phyloP scores from a whole-genome alignment of 805 yeast species.

The Hanseniaspora clermontiae region DNA sequence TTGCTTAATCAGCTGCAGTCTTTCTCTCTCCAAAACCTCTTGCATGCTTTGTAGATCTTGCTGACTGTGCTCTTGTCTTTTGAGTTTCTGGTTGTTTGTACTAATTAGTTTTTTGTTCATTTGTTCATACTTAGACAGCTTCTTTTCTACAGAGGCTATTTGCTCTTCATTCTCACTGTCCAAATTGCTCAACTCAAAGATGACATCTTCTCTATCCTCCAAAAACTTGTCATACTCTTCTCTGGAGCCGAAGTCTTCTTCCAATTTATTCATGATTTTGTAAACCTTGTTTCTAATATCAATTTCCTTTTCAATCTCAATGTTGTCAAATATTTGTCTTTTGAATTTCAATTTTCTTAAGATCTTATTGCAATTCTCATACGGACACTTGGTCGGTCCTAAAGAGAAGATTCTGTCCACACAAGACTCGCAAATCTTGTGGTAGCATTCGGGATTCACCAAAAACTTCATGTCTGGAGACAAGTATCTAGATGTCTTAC shows the following conservation, averaged over 20 bases:
- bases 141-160: constrained; percentile 53
- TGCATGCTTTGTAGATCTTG: constrained; percentile 46
- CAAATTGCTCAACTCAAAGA: constrained; percentile 44
- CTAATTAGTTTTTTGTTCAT: constrained; percentile 63
- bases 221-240: constrained; percentile 62
- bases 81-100: constrained; percentile 63
- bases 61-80: constrained; percentile 48
- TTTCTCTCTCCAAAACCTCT: constrained; percentile 44
- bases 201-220: constrained; percentile 70
- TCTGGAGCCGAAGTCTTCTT: constrained; percentile 52
- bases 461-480: constrained; percentile 87
- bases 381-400: constrained; percentile 97
- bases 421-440: constrained; percentile 92
- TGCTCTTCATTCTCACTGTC: constrained; percentile 46
- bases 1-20: constrained; percentile 33
- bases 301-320: constrained; percentile 79
- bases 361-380: constrained; percentile 76
- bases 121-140: constrained; percentile 54
- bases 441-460: constrained; percentile 95
- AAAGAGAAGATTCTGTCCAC: constrained; percentile 86
- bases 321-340: constrained; percentile 83
- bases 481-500: constrained; percentile 86
- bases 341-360: constrained; percentile 82
- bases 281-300: constrained; percentile 73
- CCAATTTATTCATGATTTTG: constrained; percentile 66